Evolutionary conservation across 345 rosid genomes (phyloP).

Genomic region (Linum usitatissimum): DNA sequence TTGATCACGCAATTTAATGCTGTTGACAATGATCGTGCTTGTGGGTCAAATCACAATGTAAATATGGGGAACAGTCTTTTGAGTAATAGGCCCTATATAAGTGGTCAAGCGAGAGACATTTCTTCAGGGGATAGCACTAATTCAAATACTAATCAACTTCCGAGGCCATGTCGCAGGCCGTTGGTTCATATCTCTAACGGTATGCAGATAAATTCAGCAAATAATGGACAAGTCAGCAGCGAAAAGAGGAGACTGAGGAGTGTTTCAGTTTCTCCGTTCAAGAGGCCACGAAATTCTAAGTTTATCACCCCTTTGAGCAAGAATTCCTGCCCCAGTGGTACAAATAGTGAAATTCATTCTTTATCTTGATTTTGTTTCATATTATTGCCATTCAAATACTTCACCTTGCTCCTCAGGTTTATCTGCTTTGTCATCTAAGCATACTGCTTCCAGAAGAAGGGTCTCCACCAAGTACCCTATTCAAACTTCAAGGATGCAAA

Average conservation of each 20-base stretch:
- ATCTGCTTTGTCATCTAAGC: constrained; percentile 35
- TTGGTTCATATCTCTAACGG: constrained; percentile 60
- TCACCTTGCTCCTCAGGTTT: constrained; percentile 35
- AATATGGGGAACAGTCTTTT: constrained; percentile 21
- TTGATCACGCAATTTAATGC: constrained; percentile 69
- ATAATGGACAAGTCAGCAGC: constrained; percentile 21
- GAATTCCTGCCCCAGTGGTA: constrained; percentile 44
- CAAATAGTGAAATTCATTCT: neutral
- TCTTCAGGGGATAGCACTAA: constrained; percentile 20
- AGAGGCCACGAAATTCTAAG: constrained; percentile 66
- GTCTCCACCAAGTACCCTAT: constrained; percentile 56
- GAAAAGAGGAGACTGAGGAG: constrained; percentile 49
- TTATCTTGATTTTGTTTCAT: constrained; percentile 2
- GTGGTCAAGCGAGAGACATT: constrained; percentile 11
- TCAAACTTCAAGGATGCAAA: constrained; percentile 39
- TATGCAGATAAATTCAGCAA: constrained; percentile 17
- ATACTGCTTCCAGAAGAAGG: constrained; percentile 29
- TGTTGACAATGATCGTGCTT: constrained; percentile 25
- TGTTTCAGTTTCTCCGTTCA: constrained; percentile 51
- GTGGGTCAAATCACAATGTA: constrained; percentile 17
- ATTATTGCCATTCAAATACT: constrained; percentile 11
- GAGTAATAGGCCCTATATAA: constrained; percentile 11
- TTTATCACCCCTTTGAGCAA: constrained; percentile 49
- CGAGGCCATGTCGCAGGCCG: constrained; percentile 34
- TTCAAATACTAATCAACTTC: constrained; percentile 22